Conservation (phyloP, 805 yeast species). For the Pichia rugopelliculosa region DNA sequence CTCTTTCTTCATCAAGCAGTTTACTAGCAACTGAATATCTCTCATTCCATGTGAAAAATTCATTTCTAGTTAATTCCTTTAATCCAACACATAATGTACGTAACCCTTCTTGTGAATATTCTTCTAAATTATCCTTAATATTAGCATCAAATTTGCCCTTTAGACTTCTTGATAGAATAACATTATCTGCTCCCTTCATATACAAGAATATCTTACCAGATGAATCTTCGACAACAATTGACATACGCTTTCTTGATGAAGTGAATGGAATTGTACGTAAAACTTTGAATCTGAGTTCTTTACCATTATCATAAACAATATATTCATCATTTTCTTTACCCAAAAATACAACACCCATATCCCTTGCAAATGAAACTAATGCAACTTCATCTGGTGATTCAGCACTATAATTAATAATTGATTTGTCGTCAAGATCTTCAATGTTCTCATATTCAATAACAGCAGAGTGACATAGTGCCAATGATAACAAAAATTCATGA, state of each 20-base stretch:
- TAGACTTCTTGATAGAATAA: constrained; percentile 44
- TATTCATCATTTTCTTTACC: constrained; percentile 46
- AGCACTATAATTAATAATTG: constrained; percentile 52
- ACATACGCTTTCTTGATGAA: constrained; percentile 73
- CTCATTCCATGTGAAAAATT: constrained; percentile 47
- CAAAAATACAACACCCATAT: constrained; percentile 57
- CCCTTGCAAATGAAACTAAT: constrained; percentile 68
- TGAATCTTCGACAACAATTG: constrained; percentile 51
- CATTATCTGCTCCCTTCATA: constrained; percentile 73
- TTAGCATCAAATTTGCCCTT: constrained; percentile 28
- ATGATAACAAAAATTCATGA: constrained; percentile 52
- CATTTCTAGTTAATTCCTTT: constrained; percentile 37
- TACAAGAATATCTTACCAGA: constrained; percentile 37
- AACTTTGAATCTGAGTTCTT: constrained; percentile 37
- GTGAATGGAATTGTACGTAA: constrained; percentile 56
- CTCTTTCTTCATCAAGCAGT: constrained; percentile 51
- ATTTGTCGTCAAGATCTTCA: constrained; percentile 26
- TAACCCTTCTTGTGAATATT: constrained; percentile 69
- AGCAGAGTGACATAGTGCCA: constrained; percentile 72
- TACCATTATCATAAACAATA: constrained; percentile 38
- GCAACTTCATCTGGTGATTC: constrained; percentile 85
- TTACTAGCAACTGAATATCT: constrained; percentile 51
- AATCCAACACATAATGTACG: constrained; percentile 69
- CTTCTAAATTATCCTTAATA: constrained; percentile 54
- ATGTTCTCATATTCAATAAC: constrained; percentile 24